Evolutionary conservation across 1,284 basidiomycete genomes (phyloP).

Genomic region (Fomitopsis schrenkii): DNA sequence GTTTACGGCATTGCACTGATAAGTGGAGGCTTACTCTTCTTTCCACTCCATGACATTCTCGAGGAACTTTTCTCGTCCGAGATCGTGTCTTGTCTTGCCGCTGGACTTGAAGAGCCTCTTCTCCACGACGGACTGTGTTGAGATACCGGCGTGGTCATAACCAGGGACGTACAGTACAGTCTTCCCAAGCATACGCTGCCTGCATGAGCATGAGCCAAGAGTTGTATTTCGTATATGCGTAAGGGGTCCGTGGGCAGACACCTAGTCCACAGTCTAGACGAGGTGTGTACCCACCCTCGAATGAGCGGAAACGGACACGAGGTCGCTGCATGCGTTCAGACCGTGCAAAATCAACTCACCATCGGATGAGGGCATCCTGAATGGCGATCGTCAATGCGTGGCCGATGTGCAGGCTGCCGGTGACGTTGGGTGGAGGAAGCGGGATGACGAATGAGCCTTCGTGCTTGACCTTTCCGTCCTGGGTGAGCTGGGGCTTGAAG

Average conservation of each 20-base stretch:
- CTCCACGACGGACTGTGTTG: conserved; percentile 98
- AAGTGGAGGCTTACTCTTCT: conserved; percentile 60
- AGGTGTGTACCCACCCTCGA: too few relatives aligned
- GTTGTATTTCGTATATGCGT: background rate
- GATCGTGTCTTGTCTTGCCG: conserved; percentile 87
- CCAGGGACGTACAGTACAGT: conserved; percentile 91
- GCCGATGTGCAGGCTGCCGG: conserved; percentile 94
- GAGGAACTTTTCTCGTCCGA: conserved; percentile 91
- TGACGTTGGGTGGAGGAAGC: conserved; percentile 97
- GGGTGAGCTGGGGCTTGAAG: conserved; percentile 77
- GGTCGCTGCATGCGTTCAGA: too few relatives aligned
- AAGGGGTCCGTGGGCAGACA: too few relatives aligned
- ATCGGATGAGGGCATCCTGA: conserved; percentile 87
- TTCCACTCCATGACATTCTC: conserved; percentile 97
- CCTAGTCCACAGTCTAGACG: too few relatives aligned
- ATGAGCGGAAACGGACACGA: too few relatives aligned
- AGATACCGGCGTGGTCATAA: conserved; percentile 98
- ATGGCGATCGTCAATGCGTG: conserved; percentile 93
- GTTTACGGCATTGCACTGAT: too few relatives aligned
- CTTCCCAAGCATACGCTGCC: conserved; percentile 96
- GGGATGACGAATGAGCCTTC: conserved; percentile 86
- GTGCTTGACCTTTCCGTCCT: conserved; percentile 52
- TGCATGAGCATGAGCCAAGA: conserved; percentile 23
- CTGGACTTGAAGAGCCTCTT: conserved; percentile 85
- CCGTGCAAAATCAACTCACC: conserved; percentile 45